phyloP scores from a whole-genome alignment of 331 rosid species.

The Telfairia occidentalis region DNA sequence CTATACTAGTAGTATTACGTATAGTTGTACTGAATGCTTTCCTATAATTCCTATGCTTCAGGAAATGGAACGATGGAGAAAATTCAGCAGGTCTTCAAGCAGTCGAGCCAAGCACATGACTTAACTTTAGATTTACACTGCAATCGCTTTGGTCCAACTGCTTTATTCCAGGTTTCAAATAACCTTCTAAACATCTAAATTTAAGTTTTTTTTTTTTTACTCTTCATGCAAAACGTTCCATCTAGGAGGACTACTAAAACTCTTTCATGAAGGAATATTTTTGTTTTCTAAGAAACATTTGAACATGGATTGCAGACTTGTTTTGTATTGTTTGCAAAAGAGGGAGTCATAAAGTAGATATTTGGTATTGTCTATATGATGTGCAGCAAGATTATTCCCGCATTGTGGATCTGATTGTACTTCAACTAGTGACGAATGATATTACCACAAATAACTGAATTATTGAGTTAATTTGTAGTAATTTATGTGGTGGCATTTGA shows the following conservation, averaged over 20 bases:
- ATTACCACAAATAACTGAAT: background rate
- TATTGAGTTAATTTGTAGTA: background rate
- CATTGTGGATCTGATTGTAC: background rate
- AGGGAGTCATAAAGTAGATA: background rate
- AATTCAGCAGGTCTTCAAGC: constrained; percentile 60
- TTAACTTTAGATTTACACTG: constrained; percentile 81
- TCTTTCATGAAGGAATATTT: background rate
- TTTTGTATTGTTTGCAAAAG: background rate
- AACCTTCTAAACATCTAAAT: constrained; percentile 16
- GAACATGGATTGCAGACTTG: background rate
- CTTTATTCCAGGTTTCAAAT: constrained; percentile 58
- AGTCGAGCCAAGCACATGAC: constrained; percentile 58
- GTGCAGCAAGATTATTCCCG: background rate
- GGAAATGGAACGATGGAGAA: constrained; percentile 88
- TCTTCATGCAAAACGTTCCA: background rate
- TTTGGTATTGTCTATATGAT: background rate
- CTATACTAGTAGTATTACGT: background rate
- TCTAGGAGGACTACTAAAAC: background rate
- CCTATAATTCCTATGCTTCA: constrained; percentile 24
- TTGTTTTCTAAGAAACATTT: background rate
- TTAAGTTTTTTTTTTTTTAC: background rate
- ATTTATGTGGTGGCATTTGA: too few relatives aligned
- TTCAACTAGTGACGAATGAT: too few relatives aligned
- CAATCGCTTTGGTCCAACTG: constrained; percentile 72
- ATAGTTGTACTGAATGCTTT: constrained; percentile 14